These are phyloP conservation scores for Chytriomyces hyalinus DNA, from an alignment of 192 early-diverging fungal genomes.

Conservation along the genomic window DNA sequence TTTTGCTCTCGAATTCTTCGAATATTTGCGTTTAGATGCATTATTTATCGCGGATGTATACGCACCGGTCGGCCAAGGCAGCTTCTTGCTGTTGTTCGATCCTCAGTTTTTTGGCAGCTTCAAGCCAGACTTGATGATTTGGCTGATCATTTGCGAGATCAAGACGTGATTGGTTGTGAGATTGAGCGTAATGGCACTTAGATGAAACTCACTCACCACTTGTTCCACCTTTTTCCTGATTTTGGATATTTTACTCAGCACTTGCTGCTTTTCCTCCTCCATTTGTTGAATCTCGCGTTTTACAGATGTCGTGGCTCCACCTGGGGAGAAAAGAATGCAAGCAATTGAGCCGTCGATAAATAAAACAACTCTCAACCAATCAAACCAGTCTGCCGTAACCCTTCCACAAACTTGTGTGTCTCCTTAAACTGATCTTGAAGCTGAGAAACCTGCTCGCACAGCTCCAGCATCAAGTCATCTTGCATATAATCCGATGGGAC, in stretches of 20 bases:
- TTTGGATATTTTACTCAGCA: slow-evolving; percentile 55
- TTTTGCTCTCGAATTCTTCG: slow-evolving; percentile 56
- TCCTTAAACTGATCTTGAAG: slow-evolving; percentile 64
- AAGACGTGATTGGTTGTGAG: background rate
- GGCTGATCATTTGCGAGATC: too few species aligned
- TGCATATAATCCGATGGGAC: slow-evolving; percentile 61
- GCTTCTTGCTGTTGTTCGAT: slow-evolving; percentile 56
- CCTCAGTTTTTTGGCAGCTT: slow-evolving; percentile 62
- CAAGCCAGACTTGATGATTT: slow-evolving; percentile 57
- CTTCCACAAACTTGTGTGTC: slow-evolving; percentile 56
- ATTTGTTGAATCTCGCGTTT: slow-evolving; percentile 67
- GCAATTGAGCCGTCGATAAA: background rate
- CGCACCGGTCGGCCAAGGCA: slow-evolving; percentile 48
- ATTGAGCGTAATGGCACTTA: background rate
- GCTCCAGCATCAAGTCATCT: slow-evolving; percentile 58
- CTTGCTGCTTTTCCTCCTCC: slow-evolving; percentile 72
- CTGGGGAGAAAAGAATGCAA: background rate
- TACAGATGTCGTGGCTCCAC: slow-evolving; percentile 45
- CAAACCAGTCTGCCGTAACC: slow-evolving; percentile 46
- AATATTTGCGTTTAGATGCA: background rate
- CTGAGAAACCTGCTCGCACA: slow-evolving; percentile 49
- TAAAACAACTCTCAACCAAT: background rate
- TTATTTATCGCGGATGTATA: background rate
- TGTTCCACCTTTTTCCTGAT: slow-evolving; percentile 62
- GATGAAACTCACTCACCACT: slow-evolving; percentile 42